A percentile compares a stretch with the other conserved stretches of the same genome.
phyloP scores from a whole-genome alignment of 345 rosid genomes.

The Jatropha curcas region DNA sequence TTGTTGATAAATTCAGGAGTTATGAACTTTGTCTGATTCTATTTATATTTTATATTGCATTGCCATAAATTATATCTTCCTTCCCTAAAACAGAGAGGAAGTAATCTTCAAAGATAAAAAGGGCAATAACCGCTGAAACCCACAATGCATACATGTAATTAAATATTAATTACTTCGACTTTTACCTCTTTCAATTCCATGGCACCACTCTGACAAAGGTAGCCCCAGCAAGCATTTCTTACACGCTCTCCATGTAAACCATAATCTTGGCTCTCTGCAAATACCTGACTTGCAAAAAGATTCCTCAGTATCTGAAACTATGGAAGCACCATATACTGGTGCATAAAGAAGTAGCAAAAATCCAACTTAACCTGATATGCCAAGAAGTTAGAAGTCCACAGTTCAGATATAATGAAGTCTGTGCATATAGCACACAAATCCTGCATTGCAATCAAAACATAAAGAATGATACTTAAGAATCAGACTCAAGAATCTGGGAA shows the following conservation, averaged over 20 bases:
- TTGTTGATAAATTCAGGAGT: neutral
- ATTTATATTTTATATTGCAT: neutral
- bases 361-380: constrained; percentile 72
- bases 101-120: neutral
- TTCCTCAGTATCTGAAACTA: neutral
- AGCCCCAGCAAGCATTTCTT: constrained; percentile 96
- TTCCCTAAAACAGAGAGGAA: neutral
- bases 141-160: neutral
- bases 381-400: constrained; percentile 88
- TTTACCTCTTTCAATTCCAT: constrained; percentile 85
- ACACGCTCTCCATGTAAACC: constrained; percentile 97
- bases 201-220: constrained; percentile 96
- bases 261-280: constrained; percentile 98
- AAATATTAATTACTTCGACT: neutral
- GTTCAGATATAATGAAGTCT: constrained; percentile 83
- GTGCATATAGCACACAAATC: constrained; percentile 97
- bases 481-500: neutral
- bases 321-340: neutral
- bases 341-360: neutral
- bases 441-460: constrained; percentile 41
- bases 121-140: neutral
- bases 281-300: constrained; percentile 47
- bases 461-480: neutral
- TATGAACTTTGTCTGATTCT: neutral
- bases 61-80: neutral